phyloP scores from a whole-genome alignment of 2,329 filamentous ascomycete species.

The Xylaria sp. region DNA sequence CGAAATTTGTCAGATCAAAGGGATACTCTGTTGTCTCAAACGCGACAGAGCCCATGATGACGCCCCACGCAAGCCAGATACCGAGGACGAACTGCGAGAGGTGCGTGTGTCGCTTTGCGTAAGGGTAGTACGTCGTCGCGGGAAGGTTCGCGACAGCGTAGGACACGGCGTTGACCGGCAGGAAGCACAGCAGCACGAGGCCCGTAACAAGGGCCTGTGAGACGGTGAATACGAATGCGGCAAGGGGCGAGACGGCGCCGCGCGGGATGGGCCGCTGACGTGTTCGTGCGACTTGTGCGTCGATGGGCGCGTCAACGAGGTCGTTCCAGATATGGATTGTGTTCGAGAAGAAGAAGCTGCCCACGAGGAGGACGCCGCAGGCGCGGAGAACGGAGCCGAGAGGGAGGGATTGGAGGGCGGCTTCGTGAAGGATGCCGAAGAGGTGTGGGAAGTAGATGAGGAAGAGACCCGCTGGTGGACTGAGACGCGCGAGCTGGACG shows the following conservation, averaged over 20 bases:
- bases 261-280: slow-evolving; percentile 45
- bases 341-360: slow-evolving; percentile 24
- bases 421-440: slow-evolving; percentile 19
- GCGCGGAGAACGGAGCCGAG: not conserved
- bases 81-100: slow-evolving; percentile 47
- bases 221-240: slow-evolving; percentile 38
- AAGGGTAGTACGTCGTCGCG: slow-evolving; percentile 42
- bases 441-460: slow-evolving; percentile 26
- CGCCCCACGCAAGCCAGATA: slow-evolving; percentile 44
- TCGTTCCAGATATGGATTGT: slow-evolving; percentile 45
- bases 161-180: not conserved
- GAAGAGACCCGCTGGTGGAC: slow-evolving; percentile 20
- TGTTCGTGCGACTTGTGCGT: slow-evolving; percentile 46
- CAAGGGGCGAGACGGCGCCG: slow-evolving; percentile 35
- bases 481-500: slow-evolving; percentile 25
- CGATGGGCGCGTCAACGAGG: slow-evolving; percentile 47
- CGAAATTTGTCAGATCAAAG: not conserved
- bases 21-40: slow-evolving; percentile 17
- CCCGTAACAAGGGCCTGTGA: slow-evolving; percentile 27
- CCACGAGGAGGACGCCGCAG: slow-evolving; percentile 2
- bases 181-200: slow-evolving; percentile 33
- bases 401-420: not conserved
- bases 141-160: slow-evolving; percentile 19
- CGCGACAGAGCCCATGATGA: slow-evolving; percentile 36
- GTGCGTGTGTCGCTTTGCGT: slow-evolving; percentile 46